These are phyloP conservation scores for Tetradesmus lagerheimii DNA, from an alignment of 139 green algal species.

Conservation along the genomic window DNA sequence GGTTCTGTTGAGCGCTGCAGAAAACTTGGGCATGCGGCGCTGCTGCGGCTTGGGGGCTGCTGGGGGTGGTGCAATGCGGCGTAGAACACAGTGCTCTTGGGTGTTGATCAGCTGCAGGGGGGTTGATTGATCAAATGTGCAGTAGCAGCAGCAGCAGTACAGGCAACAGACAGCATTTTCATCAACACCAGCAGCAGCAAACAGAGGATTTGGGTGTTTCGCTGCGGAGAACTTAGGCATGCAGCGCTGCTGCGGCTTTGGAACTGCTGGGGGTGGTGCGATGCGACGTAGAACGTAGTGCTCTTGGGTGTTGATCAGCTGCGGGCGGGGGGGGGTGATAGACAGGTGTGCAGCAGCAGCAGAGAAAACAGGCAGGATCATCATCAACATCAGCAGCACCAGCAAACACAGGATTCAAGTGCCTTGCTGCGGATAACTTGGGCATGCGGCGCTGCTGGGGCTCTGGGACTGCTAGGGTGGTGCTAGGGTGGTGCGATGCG, in stretches of 20 bases:
- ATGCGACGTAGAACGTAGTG: constrained; percentile 15
- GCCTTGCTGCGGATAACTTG: not conserved
- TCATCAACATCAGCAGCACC: not conserved
- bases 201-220: no score
- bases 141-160: constrained; percentile 15
- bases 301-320: constrained; percentile 37
- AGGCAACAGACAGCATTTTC: no score
- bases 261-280: not conserved
- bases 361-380: no score
- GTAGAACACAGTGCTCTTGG: constrained; percentile 5
- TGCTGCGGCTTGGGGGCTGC: constrained; percentile 4
- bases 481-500: not conserved
- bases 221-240: not conserved
- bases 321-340: not conserved
- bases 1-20: not conserved
- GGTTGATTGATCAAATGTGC: not conserved
- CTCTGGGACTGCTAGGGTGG: not conserved
- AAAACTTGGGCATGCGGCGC: not conserved
- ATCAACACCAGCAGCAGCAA: not conserved
- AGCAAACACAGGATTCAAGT: not conserved
- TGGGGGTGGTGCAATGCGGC: not conserved
- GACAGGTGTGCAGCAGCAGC: not conserved
- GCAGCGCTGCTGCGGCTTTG: not conserved
- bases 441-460: not conserved
- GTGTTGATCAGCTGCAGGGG: constrained; percentile 30